These are phyloP conservation scores for Cladobotryum mycophilum DNA, from an alignment of 2,329 filamentous ascomycete genomes.

Conservation along the genomic window DNA sequence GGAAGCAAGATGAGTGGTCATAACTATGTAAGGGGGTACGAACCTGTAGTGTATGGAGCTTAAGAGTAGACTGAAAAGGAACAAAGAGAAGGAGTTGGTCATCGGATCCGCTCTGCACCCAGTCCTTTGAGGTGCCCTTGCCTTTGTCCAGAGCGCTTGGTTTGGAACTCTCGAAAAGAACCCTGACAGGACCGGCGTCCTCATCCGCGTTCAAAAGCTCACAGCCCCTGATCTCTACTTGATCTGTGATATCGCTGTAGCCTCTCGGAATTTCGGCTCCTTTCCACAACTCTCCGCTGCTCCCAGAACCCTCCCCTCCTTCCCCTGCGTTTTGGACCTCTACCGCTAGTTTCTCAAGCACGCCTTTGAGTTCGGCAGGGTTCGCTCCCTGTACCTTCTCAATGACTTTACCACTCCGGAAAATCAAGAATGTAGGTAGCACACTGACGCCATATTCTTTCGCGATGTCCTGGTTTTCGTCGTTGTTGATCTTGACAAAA, in stretches of 20 bases:
- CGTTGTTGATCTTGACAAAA: constrained; percentile 83
- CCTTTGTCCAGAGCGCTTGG: constrained; percentile 58
- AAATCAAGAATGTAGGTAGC: constrained; percentile 90
- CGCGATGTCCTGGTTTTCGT: constrained; percentile 68
- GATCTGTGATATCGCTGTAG: constrained; percentile 76
- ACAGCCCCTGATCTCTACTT: constrained; percentile 71
- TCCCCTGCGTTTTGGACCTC: constrained; percentile 56
- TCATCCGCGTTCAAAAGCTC: constrained; percentile 85
- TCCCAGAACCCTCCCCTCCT: constrained; percentile 31
- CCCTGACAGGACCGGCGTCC: constrained; percentile 64
- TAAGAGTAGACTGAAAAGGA: constrained; percentile 81
- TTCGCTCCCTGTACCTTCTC: constrained; percentile 71
- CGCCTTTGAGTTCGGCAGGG: constrained; percentile 59
- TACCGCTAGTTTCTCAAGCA: constrained; percentile 63
- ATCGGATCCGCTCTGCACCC: constrained; percentile 93
- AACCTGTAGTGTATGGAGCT: constrained; percentile 76
- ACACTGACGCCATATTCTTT: constrained; percentile 65
- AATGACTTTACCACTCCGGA: constrained; percentile 62
- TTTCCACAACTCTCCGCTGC: constrained; percentile 54
- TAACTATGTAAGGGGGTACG: constrained; percentile 11
- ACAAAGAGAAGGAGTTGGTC: constrained; percentile 92
- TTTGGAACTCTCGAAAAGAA: constrained; percentile 63
- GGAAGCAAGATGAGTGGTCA: constrained; percentile 4
- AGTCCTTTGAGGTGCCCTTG: constrained; percentile 59
- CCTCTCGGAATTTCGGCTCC: constrained; percentile 70